Percentiles rank a stretch among this genome's conserved stretches.
Conservation (phyloP, 345 rosid genomes). For the Eutrema yunnanense region DNA sequence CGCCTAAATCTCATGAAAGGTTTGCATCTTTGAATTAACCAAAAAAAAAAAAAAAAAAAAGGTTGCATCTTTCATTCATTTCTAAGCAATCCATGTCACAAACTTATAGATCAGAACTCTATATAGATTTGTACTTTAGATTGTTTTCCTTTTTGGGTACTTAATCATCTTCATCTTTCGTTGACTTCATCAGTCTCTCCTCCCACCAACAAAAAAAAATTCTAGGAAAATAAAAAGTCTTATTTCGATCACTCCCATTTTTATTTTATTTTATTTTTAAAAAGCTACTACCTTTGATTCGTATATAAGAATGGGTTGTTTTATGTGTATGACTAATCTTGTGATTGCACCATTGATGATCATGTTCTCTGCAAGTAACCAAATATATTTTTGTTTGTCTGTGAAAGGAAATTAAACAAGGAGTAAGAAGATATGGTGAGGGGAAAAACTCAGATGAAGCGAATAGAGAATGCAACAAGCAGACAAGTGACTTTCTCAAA, state of each 20-base stretch:
- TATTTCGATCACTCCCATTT: not conserved
- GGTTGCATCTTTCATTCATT: slow-evolving; percentile 7
- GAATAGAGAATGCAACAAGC: slow-evolving; percentile 76
- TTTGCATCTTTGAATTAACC: not conserved
- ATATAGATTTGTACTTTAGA: not conserved
- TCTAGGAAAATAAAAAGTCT: not conserved
- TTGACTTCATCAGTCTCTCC: slow-evolving; percentile 22
- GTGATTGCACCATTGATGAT: slow-evolving; percentile 22
- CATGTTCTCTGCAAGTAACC: not conserved
- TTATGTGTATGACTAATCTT: too few relatives aligned
- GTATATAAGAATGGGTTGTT: not conserved
- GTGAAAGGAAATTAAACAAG: slow-evolving; percentile 4
- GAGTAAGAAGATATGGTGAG: slow-evolving; percentile 49
- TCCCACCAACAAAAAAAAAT: not conserved
- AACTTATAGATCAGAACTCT: slow-evolving; percentile 4
- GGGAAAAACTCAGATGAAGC: slow-evolving; percentile 68
- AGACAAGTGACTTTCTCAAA: slow-evolving; percentile 81
- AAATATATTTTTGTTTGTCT: not conserved
- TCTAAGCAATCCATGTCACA: slow-evolving; percentile 16
- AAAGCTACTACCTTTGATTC: not conserved
- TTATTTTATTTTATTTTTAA: not conserved
- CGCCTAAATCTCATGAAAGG: not conserved
- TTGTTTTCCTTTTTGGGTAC: slow-evolving; percentile 22
- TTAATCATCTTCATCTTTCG: slow-evolving; percentile 18
- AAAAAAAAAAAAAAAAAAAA: not conserved